These are phyloP conservation scores for Talaromyces wortmannii DNA, from an alignment of 495 filamentous ascomycete species.

Conservation along the genomic window DNA sequence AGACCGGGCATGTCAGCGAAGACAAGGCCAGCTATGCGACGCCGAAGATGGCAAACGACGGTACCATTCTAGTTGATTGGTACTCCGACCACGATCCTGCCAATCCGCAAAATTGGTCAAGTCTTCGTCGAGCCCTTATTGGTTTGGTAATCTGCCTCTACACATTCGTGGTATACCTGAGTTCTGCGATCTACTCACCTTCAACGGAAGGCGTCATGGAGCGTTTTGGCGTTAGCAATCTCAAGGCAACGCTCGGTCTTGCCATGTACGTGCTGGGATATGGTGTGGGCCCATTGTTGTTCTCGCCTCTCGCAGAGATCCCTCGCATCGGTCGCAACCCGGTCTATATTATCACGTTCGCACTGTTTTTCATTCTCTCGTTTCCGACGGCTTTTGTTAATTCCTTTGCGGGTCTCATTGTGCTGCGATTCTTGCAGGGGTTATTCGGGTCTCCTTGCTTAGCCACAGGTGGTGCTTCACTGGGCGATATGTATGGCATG, in stretches of 20 bases:
- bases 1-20: background rate
- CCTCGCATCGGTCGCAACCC: slow-evolving; percentile 37
- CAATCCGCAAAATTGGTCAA: slow-evolving; percentile 51
- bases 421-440: slow-evolving; percentile 46
- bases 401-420: slow-evolving; percentile 41
- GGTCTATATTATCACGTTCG: slow-evolving; percentile 34
- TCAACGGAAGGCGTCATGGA: slow-evolving; percentile 24
- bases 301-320: slow-evolving; percentile 37
- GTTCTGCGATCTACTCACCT: slow-evolving; percentile 26
- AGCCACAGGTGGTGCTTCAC: slow-evolving; percentile 47
- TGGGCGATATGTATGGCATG: slow-evolving; percentile 48
- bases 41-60: background rate
- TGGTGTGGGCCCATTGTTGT: slow-evolving; percentile 37
- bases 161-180: slow-evolving; percentile 30
- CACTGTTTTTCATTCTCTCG: slow-evolving; percentile 41
- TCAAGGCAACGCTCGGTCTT: slow-evolving; percentile 39
- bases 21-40: background rate
- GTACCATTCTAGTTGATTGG: slow-evolving; percentile 37
- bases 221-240: slow-evolving; percentile 29
- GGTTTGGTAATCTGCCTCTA: slow-evolving; percentile 22
- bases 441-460: slow-evolving; percentile 48
- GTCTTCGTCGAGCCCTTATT: slow-evolving; percentile 14
- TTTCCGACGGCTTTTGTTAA: slow-evolving; percentile 40
- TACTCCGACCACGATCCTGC: slow-evolving; percentile 44
- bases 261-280: slow-evolving; percentile 49